A percentile compares a stretch with the other conserved stretches of the same genome.
Evolutionary conservation across 2,329 filamentous ascomycete genomes (phyloP).

Genomic region (Coniella lustricola): DNA sequence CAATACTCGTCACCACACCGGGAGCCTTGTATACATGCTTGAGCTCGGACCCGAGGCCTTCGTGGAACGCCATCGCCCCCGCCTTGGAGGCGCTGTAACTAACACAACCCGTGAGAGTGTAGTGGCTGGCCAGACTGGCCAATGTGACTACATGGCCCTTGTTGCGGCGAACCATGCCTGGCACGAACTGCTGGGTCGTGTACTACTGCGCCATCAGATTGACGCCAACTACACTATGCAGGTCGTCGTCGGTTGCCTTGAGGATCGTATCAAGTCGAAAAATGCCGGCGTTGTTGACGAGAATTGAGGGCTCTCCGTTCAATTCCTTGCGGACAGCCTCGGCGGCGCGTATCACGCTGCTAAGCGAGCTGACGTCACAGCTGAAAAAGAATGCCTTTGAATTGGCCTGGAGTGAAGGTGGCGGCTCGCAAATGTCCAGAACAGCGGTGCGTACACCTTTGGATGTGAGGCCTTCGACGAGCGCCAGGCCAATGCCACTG

Average conservation of each 20-base stretch:
- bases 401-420: conserved; percentile 12
- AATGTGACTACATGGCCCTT: conserved; percentile 58
- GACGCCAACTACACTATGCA: conserved; percentile 21
- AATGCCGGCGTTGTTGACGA: conserved; percentile 55
- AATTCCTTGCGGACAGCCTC: conserved; percentile 27
- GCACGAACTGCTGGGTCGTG: conserved; percentile 50
- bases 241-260: conserved; percentile 36
- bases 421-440: conserved; percentile 28
- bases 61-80: conserved; percentile 51
- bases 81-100: conserved; percentile 53
- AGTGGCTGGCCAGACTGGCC: conserved; percentile 47
- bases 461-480: conserved; percentile 27
- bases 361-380: conserved; percentile 41
- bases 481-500: conserved; percentile 30
- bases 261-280: conserved; percentile 45
- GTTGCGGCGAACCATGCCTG: conserved; percentile 45
- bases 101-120: conserved; percentile 45
- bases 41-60: conserved; percentile 42
- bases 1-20: conserved; percentile 44
- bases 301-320: conserved; percentile 41
- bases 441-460: conserved; percentile 31
- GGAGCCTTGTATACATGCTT: conserved; percentile 44
- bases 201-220: conserved; percentile 32
- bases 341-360: conserved; percentile 38
- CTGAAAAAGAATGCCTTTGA: conserved; percentile 28